Evolutionary conservation across 176 grass and related monocot genomes (phyloP).

Genomic region (Oropetium thomaeum): DNA sequence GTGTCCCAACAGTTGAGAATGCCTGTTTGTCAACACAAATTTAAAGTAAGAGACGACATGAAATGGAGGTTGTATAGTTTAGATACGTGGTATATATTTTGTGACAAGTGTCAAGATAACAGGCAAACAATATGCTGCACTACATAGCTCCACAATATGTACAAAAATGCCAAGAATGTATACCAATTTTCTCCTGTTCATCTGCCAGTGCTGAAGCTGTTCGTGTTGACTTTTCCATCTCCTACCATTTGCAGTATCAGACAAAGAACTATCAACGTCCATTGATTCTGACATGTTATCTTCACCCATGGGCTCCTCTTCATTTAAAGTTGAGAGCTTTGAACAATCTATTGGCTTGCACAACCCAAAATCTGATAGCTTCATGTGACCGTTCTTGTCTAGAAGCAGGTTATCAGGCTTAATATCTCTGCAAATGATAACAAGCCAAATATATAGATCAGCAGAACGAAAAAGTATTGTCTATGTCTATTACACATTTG

Average conservation of each 20-base stretch:
- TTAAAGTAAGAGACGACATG: constrained; percentile 26
- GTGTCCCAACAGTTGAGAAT: constrained; percentile 97
- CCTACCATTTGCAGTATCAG: constrained; percentile 64
- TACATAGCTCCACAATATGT: neutral
- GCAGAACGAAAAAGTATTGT: neutral
- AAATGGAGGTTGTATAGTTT: neutral
- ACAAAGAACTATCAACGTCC: constrained; percentile 72
- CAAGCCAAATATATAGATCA: constrained; percentile 35
- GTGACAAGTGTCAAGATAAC: neutral
- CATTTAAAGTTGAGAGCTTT: constrained; percentile 85
- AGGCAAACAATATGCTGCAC: neutral
- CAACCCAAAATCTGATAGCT: constrained; percentile 93
- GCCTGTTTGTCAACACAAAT: constrained; percentile 52
- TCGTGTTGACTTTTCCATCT: constrained; percentile 90
- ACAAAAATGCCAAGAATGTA: constrained; percentile 1
- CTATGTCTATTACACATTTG: neutral
- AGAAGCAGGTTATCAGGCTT: constrained; percentile 97
- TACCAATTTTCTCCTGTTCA: constrained; percentile 95
- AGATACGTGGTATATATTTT: neutral
- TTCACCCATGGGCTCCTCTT: constrained; percentile 91
- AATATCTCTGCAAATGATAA: constrained; percentile 78
- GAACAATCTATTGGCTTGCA: constrained; percentile 97
- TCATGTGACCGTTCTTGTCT: constrained; percentile 98
- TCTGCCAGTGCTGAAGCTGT: constrained; percentile 97
- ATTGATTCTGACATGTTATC: constrained; percentile 87